Evolutionary conservation across 371 early-diverging fungal species (phyloP).

Genomic region (Mucor mucedo): DNA sequence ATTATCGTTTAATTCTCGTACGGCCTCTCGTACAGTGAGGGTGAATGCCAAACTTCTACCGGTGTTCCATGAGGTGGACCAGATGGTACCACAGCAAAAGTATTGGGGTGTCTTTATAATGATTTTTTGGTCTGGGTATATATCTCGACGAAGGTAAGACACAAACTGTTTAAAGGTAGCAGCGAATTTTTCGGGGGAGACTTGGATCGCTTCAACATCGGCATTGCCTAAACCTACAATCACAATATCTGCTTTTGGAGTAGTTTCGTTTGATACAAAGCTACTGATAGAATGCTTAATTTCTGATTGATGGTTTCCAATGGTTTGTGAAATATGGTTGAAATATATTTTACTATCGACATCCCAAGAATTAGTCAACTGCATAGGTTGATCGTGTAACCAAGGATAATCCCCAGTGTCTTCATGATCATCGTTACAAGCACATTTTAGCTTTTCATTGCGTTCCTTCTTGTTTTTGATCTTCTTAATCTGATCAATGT

Average conservation of each 20-base stretch:
- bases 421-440: constrained; percentile 27
- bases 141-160: constrained; percentile 11
- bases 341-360: constrained; percentile 39
- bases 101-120: constrained; percentile 46
- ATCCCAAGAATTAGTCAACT: constrained; percentile 38
- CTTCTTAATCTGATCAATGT: neutral
- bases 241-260: constrained; percentile 36
- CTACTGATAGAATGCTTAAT: constrained; percentile 1
- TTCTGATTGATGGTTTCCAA: constrained; percentile 20
- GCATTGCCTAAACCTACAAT: constrained; percentile 43
- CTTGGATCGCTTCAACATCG: constrained; percentile 30
- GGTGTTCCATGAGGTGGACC: constrained; percentile 42
- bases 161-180: constrained; percentile 26
- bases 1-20: constrained; percentile 4
- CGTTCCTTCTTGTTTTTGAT: constrained; percentile 6
- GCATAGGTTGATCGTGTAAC: constrained; percentile 37
- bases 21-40: constrained; percentile 28
- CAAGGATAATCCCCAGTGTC: constrained; percentile 34
- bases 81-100: constrained; percentile 37
- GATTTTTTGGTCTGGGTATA: constrained; percentile 43
- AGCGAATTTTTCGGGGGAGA: constrained; percentile 34
- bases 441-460: constrained; percentile 20
- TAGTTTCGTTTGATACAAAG: constrained; percentile 6
- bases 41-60: constrained; percentile 47
- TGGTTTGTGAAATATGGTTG: constrained; percentile 23